Conservation (phyloP, 2,329 filamentous ascomycete genomes). For the Albophoma yamanashiensis region DNA sequence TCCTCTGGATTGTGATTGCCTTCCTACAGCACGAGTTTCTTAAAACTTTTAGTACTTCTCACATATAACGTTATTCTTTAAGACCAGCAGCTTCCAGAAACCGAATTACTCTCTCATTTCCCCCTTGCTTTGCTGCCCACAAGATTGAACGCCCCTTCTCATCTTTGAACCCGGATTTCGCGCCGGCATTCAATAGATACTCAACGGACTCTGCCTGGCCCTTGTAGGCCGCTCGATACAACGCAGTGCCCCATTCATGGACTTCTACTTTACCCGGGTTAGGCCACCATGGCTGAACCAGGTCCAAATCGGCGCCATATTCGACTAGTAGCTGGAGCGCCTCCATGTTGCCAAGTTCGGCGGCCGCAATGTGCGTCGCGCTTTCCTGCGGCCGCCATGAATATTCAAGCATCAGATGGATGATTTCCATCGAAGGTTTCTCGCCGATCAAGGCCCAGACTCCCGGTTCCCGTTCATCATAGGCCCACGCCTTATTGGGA, state of each 20-base stretch:
- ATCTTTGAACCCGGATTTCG: background rate
- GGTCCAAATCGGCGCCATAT: background rate
- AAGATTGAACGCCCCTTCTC: background rate
- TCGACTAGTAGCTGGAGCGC: background rate
- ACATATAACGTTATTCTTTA: background rate
- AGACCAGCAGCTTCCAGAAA: background rate
- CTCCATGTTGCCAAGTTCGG: background rate
- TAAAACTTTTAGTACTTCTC: too few species aligned
- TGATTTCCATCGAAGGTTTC: background rate
- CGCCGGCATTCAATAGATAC: background rate
- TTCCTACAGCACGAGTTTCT: too few species aligned
- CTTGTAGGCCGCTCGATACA: background rate
- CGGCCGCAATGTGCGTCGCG: background rate
- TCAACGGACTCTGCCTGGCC: background rate
- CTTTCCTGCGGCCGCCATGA: background rate
- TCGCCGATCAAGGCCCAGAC: background rate
- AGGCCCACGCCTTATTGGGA: background rate
- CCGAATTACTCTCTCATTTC: background rate
- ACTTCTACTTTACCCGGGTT: background rate
- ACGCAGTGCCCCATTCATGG: background rate
- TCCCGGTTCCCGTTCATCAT: background rate
- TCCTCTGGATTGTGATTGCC: too few species aligned
- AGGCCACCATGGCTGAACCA: background rate
- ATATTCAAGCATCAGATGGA: background rate
- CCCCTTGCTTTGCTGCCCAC: background rate